phyloP scores from a whole-genome alignment of 1,139 yeast genomes.

The Sugiyamaella grinbergsii region DNA sequence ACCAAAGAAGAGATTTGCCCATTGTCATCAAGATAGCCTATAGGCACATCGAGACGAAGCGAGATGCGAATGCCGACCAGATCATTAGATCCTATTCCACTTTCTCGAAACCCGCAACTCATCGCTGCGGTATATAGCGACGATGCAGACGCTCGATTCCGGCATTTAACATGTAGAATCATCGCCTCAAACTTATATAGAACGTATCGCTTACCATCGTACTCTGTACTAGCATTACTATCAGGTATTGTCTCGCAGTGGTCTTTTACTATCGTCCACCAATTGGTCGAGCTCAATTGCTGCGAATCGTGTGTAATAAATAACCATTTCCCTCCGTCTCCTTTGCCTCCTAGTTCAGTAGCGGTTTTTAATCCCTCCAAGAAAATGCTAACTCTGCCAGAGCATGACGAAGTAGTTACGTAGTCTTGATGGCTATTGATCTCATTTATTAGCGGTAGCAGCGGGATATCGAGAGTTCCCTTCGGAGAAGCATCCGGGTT shows the following conservation, averaged over 20 bases:
- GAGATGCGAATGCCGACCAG: conserved; percentile 78
- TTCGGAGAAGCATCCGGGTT: conserved; percentile 78
- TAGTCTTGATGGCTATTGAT: conserved; percentile 64
- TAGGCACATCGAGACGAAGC: conserved; percentile 70
- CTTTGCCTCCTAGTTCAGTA: conserved; percentile 68
- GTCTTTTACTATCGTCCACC: conserved; percentile 47
- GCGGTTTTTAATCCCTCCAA: conserved; percentile 57
- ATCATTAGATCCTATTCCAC: conserved; percentile 79
- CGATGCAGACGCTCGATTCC: conserved; percentile 61
- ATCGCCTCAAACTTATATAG: conserved; percentile 82
- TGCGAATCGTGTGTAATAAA: conserved; percentile 70
- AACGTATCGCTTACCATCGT: conserved; percentile 49
- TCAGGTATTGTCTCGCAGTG: conserved; percentile 19
- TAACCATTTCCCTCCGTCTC: conserved; percentile 83
- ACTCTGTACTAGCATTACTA: background rate
- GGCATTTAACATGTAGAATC: conserved; percentile 79
- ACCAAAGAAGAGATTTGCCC: conserved; percentile 50
- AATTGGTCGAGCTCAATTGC: conserved; percentile 46
- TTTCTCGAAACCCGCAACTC: conserved; percentile 83
- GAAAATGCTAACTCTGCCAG: conserved; percentile 82
- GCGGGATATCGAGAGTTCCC: conserved; percentile 72
- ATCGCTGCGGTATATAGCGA: conserved; percentile 67
- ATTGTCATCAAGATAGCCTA: conserved; percentile 52
- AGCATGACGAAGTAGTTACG: conserved; percentile 88
- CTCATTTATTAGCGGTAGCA: conserved; percentile 68